Evolutionary conservation across 768 basidiomycete species (phyloP).

Genomic region (Termitomyces sp.): DNA sequence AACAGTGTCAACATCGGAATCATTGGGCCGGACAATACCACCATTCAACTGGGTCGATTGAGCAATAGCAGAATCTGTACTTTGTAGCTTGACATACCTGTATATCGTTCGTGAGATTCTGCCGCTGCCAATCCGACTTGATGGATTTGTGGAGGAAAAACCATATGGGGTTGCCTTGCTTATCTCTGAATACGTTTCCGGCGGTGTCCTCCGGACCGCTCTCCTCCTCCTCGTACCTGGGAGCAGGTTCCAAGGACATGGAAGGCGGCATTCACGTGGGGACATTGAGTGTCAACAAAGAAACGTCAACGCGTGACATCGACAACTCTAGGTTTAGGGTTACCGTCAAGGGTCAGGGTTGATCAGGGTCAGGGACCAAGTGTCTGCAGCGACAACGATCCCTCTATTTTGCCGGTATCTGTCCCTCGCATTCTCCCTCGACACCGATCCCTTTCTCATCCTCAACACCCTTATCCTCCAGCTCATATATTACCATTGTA

Average conservation of each 20-base stretch:
- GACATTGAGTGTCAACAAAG: no score
- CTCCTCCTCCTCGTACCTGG: constrained; percentile 6
- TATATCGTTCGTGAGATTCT: constrained; percentile 23
- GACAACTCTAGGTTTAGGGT: no score
- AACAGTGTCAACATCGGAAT: constrained; percentile 16
- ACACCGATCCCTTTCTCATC: no score
- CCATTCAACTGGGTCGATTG: constrained; percentile 13
- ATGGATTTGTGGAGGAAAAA: constrained; percentile 32
- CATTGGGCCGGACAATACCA: constrained; percentile 12
- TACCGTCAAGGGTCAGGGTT: no score
- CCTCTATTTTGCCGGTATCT: no score
- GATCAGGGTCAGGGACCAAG: no score
- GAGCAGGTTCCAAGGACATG: neutral
- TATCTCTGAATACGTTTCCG: constrained; percentile 15
- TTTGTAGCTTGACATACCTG: constrained; percentile 19
- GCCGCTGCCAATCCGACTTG: constrained; percentile 9
- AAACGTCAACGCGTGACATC: no score
- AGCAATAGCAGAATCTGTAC: neutral
- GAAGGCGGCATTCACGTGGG: neutral
- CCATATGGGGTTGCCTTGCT: constrained; percentile 19
- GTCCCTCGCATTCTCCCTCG: no score
- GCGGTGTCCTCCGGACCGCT: neutral
- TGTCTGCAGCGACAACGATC: no score
- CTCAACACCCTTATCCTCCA: no score
- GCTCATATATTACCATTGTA: no score